These are phyloP conservation scores for Wallacemonas collosoma DNA, from an alignment of 208 protist species.

Conservation along the genomic window DNA sequence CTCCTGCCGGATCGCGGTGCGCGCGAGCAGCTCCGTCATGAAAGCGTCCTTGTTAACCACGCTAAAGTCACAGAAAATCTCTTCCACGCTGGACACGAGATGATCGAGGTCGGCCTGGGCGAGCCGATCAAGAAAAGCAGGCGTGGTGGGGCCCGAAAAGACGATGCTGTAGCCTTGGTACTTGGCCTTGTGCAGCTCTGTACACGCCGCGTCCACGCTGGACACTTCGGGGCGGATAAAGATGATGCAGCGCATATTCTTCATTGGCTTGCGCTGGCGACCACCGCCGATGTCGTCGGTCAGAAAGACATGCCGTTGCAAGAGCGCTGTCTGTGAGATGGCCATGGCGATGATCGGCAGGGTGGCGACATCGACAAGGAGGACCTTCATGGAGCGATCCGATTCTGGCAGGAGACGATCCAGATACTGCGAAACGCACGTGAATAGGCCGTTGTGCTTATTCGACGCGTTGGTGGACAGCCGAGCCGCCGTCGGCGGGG, in stretches of 20 bases:
- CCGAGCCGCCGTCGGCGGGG: background rate
- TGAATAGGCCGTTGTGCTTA: constrained; percentile 34
- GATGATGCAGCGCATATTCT: constrained; percentile 92
- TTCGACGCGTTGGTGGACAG: background rate
- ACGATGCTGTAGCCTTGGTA: constrained; percentile 81
- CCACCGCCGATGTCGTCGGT: constrained; percentile 89
- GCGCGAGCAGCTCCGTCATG: constrained; percentile 40
- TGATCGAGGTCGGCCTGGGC: constrained; percentile 93
- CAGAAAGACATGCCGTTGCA: constrained; percentile 97
- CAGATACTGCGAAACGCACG: constrained; percentile 64
- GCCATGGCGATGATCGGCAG: constrained; percentile 94
- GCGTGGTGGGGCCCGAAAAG: constrained; percentile 91
- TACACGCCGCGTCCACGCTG: constrained; percentile 82
- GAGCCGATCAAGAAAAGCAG: constrained; percentile 86
- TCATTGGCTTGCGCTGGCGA: constrained; percentile 84
- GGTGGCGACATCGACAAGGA: constrained; percentile 95
- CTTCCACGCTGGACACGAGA: constrained; percentile 92
- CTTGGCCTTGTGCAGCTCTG: constrained; percentile 90
- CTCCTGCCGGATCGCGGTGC: constrained; percentile 37
- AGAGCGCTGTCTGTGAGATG: constrained; percentile 93
- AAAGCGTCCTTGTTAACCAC: constrained; percentile 90
- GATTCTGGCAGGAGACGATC: constrained; percentile 52
- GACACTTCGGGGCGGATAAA: constrained; percentile 91
- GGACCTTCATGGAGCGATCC: constrained; percentile 93
- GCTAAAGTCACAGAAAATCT: constrained; percentile 96